A percentile compares a stretch with the other conserved stretches of the same genome.
These are phyloP conservation scores for Aspergillus diversus DNA, from an alignment of 495 filamentous ascomycete species.

Conservation along the genomic window DNA sequence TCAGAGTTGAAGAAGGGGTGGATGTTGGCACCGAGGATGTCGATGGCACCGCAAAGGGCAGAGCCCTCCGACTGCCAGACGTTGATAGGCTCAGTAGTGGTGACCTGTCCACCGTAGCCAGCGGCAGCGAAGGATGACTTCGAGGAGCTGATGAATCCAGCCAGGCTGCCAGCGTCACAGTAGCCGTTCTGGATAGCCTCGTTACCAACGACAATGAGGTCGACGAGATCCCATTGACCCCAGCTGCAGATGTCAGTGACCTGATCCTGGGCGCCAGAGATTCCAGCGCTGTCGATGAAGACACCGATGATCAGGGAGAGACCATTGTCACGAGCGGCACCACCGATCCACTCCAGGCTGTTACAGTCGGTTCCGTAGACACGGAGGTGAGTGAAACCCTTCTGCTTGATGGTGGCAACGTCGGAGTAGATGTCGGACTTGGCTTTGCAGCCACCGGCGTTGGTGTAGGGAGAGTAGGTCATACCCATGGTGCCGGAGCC, in stretches of 20 bases:
- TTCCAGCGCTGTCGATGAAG: slow-evolving; percentile 71
- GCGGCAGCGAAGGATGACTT: slow-evolving; percentile 52
- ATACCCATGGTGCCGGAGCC: slow-evolving; percentile 65
- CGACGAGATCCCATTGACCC: slow-evolving; percentile 74
- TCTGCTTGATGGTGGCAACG: slow-evolving; percentile 66
- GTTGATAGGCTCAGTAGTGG: slow-evolving; percentile 84
- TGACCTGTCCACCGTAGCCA: slow-evolving; percentile 76
- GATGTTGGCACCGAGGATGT: slow-evolving; percentile 80
- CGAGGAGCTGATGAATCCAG: slow-evolving; percentile 63
- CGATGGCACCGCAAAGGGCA: slow-evolving; percentile 70
- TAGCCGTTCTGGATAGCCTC: slow-evolving; percentile 78
- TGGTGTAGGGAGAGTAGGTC: slow-evolving; percentile 85
- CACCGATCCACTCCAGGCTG: slow-evolving; percentile 73
- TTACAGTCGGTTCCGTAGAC: slow-evolving; percentile 92
- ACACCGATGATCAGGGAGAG: slow-evolving; percentile 84
- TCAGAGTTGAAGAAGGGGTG: slow-evolving; percentile 91
- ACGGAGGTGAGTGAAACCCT: slow-evolving; percentile 82
- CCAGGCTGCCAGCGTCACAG: slow-evolving; percentile 63
- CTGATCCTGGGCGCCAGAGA: slow-evolving; percentile 65
- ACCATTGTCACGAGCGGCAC: slow-evolving; percentile 60
- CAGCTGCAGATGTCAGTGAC: slow-evolving; percentile 71
- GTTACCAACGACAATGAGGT: slow-evolving; percentile 86
- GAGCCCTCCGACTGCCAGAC: slow-evolving; percentile 60
- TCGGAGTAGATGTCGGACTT: slow-evolving; percentile 62
- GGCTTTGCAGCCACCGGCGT: slow-evolving; percentile 67